Evolutionary conservation across 2,329 filamentous ascomycete species (phyloP).

Genomic region (Tolypocladium cylindrosporum): DNA sequence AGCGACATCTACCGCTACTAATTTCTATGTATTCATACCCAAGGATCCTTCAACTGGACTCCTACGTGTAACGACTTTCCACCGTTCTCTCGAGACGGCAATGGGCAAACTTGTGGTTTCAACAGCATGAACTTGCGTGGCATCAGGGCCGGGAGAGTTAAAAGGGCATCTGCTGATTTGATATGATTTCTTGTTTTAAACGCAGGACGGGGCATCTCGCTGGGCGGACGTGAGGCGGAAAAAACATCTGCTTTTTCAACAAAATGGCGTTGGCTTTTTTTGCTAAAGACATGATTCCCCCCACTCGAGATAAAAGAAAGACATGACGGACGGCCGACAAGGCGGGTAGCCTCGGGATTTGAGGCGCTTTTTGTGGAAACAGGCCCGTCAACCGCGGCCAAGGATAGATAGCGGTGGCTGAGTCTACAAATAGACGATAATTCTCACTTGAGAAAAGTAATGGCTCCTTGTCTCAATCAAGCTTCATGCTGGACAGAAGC

Average conservation of each 20-base stretch:
- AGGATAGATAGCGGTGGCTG: constrained; percentile 12
- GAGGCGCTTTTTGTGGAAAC: constrained; percentile 7
- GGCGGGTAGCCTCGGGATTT: neutral
- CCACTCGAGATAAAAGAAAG: constrained; percentile 17
- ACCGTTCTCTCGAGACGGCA: constrained; percentile 19
- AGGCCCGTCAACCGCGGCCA: constrained; percentile 35
- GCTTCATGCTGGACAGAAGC: neutral
- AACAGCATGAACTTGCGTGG: constrained; percentile 34
- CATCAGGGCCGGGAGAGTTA: constrained; percentile 22
- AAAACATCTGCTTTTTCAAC: constrained; percentile 29
- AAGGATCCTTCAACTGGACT: constrained; percentile 29
- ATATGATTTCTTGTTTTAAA: neutral
- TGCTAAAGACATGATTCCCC: constrained; percentile 24
- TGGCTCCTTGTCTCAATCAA: neutral
- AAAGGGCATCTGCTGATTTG: constrained; percentile 14
- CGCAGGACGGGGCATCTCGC: constrained; percentile 12
- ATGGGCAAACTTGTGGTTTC: constrained; percentile 30
- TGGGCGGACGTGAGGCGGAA: constrained; percentile 19
- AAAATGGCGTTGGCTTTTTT: constrained; percentile 27
- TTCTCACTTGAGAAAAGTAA: constrained; percentile 5
- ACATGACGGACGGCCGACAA: constrained; percentile 3
- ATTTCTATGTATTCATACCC: constrained; percentile 23
- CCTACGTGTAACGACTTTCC: constrained; percentile 25
- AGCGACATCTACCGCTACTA: constrained; percentile 59
- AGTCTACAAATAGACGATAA: constrained; percentile 11